Conservation (phyloP, 805 yeast species). For the Cyberlindnera japonica region DNA sequence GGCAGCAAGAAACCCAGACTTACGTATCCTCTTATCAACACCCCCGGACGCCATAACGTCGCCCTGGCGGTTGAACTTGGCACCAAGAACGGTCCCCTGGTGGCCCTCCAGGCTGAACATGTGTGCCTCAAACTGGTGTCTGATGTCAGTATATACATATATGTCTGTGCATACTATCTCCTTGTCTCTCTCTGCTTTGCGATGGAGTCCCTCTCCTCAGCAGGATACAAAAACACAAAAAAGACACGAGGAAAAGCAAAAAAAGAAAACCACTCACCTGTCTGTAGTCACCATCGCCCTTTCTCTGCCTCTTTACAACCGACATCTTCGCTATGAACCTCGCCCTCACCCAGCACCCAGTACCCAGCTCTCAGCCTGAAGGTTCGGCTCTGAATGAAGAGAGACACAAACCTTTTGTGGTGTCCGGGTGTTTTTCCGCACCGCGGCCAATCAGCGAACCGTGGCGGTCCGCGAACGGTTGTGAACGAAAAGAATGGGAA, state of each 20-base stretch:
- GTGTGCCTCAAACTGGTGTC: conserved; percentile 15
- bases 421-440: conserved; percentile 16
- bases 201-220: too few species aligned
- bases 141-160: conserved; percentile 8
- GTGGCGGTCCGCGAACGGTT: conserved; percentile 7
- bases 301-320: conserved; percentile 33
- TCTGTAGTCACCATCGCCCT: conserved; percentile 7
- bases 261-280: conserved; percentile 15
- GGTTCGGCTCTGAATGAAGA: too few species aligned
- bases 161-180: too few species aligned
- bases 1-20: not conserved
- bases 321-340: conserved; percentile 31
- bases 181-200: too few species aligned
- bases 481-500: not conserved
- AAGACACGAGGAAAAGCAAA: too few species aligned
- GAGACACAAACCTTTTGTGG: too few species aligned
- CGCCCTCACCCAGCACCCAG: too few species aligned
- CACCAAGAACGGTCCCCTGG: conserved; percentile 48
- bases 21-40: conserved; percentile 43
- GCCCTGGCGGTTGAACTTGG: conserved; percentile 51
- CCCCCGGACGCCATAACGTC: conserved; percentile 59
- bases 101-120: conserved; percentile 46
- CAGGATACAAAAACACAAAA: too few species aligned
- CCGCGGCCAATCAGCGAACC: conserved; percentile 17
- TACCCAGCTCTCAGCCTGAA: too few species aligned